Conservation (phyloP, 148 eudicot species). For the Rhododendron griersonianum region DNA sequence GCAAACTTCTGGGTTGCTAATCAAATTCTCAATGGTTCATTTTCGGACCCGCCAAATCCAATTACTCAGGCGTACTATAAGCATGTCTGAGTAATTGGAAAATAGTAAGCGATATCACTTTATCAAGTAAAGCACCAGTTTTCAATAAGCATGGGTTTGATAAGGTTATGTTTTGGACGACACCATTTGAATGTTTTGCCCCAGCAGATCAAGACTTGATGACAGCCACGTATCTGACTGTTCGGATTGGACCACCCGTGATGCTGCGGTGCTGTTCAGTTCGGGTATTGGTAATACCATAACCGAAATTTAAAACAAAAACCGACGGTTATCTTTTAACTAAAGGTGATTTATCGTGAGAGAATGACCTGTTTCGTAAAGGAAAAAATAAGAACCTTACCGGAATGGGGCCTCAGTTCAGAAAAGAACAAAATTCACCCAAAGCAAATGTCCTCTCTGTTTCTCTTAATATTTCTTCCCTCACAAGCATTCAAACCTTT, state of each 20-base stretch:
- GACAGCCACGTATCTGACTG: too few relatives aligned
- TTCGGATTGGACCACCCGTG: too few relatives aligned
- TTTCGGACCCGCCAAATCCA: slow-evolving; percentile 23
- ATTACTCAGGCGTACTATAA: slow-evolving; percentile 3
- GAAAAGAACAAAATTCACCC: slow-evolving; percentile 16
- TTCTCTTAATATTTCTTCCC: too few relatives aligned
- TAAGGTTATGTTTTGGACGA: neutral
- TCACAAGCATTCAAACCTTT: too few relatives aligned
- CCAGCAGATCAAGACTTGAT: too few relatives aligned
- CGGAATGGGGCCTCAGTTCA: neutral
- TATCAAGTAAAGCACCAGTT: neutral
- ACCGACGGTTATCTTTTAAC: too few relatives aligned
- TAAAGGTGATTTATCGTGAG: too few relatives aligned
- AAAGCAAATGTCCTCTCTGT: slow-evolving; percentile 10
- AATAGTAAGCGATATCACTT: neutral
- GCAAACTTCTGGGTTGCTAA: slow-evolving; percentile 24
- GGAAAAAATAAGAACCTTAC: too few relatives aligned
- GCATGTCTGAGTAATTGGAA: neutral
- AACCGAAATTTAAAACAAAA: too few relatives aligned
- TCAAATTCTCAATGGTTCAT: slow-evolving; percentile 20
- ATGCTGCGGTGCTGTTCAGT: too few relatives aligned
- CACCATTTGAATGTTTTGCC: neutral
- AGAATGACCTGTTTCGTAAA: too few relatives aligned
- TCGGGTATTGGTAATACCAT: too few relatives aligned
- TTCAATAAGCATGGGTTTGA: neutral